phyloP scores from a whole-genome alignment of 495 filamentous ascomycete species.

The Trichoderma parareesei region DNA sequence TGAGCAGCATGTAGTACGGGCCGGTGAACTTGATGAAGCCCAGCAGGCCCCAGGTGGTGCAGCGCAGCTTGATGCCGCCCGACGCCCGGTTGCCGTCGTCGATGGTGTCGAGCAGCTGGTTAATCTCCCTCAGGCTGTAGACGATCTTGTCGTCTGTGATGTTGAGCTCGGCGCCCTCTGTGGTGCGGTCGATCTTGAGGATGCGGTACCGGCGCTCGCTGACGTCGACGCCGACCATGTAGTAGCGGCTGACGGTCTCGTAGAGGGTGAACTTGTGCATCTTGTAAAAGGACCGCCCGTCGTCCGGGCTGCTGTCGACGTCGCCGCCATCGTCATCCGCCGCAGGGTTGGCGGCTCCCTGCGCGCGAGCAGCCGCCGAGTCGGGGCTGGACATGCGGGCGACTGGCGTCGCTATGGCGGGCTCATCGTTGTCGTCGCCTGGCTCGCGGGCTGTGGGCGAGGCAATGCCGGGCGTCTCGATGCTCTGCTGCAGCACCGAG shows the following conservation, averaged over 20 bases:
- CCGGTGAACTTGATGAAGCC: conserved; percentile 95
- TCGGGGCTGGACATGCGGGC: conserved; percentile 52
- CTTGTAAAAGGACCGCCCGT: conserved; percentile 55
- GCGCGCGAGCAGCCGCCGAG: conserved; percentile 21
- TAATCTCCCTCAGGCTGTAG: conserved; percentile 89
- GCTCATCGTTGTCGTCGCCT: conserved; percentile 58
- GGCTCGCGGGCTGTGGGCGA: conserved; percentile 19
- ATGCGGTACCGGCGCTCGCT: conserved; percentile 83
- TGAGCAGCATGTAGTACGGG: conserved; percentile 93
- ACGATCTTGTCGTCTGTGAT: conserved; percentile 91
- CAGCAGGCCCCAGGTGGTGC: conserved; percentile 86
- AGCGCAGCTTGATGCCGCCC: conserved; percentile 84
- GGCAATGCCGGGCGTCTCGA: conserved; percentile 26
- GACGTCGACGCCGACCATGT: conserved; percentile 86
- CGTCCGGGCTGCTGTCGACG: neutral
- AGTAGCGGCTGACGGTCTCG: conserved; percentile 86
- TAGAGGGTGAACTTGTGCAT: conserved; percentile 97
- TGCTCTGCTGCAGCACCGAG: conserved; percentile 38
- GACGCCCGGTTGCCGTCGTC: conserved; percentile 91
- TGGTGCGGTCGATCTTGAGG: conserved; percentile 86
- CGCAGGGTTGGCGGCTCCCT: conserved; percentile 20
- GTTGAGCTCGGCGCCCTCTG: conserved; percentile 68
- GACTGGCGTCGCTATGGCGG: conserved; percentile 54
- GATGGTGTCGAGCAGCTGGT: conserved; percentile 82
- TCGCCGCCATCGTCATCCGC: conserved; percentile 53